Percentiles rank a stretch among this genome's conserved stretches.
Evolutionary conservation across 768 basidiomycete species (phyloP).

Genomic region (Lentinula aciculospora): DNA sequence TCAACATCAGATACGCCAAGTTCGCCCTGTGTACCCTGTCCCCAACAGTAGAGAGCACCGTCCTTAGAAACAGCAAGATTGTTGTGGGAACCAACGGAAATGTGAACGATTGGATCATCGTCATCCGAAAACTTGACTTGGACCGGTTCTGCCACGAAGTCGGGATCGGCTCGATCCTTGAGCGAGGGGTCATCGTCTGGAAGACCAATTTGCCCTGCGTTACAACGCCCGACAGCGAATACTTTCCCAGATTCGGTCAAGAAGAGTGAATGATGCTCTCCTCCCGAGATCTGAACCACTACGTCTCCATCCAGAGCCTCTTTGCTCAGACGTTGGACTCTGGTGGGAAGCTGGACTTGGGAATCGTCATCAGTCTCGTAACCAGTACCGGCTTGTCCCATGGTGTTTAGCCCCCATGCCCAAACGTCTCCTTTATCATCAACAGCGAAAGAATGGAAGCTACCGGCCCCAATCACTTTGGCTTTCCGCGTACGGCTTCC

Average conservation of each 20-base stretch:
- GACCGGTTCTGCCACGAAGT: constrained; percentile 63
- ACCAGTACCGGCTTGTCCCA: constrained; percentile 75
- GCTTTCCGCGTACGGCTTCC: constrained; percentile 53
- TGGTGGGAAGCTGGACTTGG: constrained; percentile 58
- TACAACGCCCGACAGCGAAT: constrained; percentile 80
- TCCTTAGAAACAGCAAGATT: constrained; percentile 63
- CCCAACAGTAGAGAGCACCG: constrained; percentile 74
- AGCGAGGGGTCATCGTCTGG: constrained; percentile 65
- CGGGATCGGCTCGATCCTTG: constrained; percentile 44
- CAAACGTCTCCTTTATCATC: constrained; percentile 79
- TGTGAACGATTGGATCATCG: constrained; percentile 57
- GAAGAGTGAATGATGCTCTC: constrained; percentile 90
- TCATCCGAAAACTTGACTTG: constrained; percentile 59
- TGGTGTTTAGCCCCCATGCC: constrained; percentile 95
- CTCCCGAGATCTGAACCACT: constrained; percentile 72
- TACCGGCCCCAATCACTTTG: constrained; percentile 72
- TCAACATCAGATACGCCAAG: constrained; percentile 60
- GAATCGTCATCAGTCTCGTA: constrained; percentile 36
- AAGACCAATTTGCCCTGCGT: constrained; percentile 80
- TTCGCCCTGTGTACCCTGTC: constrained; percentile 73
- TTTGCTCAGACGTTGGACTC: constrained; percentile 59
- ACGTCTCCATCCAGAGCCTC: constrained; percentile 52
- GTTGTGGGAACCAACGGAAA: constrained; percentile 68
- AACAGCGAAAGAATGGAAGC: constrained; percentile 87
- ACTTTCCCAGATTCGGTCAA: constrained; percentile 79